A percentile compares a stretch with the other conserved stretches of the same genome.
phyloP scores from a whole-genome alignment of 305 asterid species.

The Euphrasia arctica region DNA sequence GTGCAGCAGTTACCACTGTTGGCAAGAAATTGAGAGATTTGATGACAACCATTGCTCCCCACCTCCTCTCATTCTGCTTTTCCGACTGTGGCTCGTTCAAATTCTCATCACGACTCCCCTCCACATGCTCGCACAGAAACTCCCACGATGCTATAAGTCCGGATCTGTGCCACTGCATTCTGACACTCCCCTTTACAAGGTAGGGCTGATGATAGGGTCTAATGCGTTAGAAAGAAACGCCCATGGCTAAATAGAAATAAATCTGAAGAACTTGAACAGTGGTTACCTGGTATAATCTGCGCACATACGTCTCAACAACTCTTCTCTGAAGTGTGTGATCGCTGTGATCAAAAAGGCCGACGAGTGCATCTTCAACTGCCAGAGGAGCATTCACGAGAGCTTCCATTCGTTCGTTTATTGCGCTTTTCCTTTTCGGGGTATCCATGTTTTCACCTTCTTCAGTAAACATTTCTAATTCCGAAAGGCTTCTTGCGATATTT shows the following conservation, averaged over 20 bases:
- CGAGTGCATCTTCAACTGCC: conserved; percentile 99
- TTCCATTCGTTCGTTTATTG: conserved; percentile 97
- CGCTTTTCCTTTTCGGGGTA: conserved; percentile 96
- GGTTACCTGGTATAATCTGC: conserved; percentile 89
- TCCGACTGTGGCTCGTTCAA: conserved; percentile 41
- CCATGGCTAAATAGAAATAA: conserved; percentile 15
- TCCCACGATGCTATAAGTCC: conserved; percentile 99
- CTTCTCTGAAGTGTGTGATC: conserved; percentile 99
- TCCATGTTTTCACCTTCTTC: conserved; percentile 99
- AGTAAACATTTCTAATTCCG: conserved; percentile 99
- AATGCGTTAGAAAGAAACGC: conserved; percentile 28
- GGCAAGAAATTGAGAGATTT: conserved; percentile 93
- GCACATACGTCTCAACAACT: conserved; percentile 95
- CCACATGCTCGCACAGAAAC: conserved; percentile 74
- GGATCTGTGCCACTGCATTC: conserved; percentile 99
- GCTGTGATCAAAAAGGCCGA: conserved; percentile 96
- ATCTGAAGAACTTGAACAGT: conserved; percentile 14
- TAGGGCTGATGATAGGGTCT: conserved; percentile 67
- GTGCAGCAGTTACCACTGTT: conserved; percentile 67
- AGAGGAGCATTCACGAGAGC: conserved; percentile 94
- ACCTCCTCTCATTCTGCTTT: conserved; percentile 60
- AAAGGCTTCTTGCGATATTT: conserved; percentile 95
- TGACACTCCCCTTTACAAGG: conserved; percentile 90
- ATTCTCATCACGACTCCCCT: conserved; percentile 45
- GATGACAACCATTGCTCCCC: conserved; percentile 98